A percentile compares a stretch with the other conserved stretches of the same genome.
Conservation (phyloP, 306 rosid genomes). For the Vicia faba region DNA sequence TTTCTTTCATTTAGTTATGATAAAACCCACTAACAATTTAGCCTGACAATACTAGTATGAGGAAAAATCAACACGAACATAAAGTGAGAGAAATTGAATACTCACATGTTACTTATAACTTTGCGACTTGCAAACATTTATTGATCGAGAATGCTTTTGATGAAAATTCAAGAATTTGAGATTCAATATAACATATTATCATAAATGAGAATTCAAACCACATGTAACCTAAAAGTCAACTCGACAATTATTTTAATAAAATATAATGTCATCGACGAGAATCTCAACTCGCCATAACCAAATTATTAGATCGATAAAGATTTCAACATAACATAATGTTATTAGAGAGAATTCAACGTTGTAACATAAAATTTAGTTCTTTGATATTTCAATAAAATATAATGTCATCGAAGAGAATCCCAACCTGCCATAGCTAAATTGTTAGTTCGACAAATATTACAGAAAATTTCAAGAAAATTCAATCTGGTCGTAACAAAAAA, state of each 20-base stretch:
- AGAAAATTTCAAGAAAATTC: too few species aligned
- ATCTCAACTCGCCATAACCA: not conserved
- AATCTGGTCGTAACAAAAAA: not conserved
- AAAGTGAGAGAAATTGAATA: too few species aligned
- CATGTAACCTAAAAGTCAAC: not conserved
- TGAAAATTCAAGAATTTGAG: too few species aligned
- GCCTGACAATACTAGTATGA: too few species aligned
- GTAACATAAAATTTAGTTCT: not conserved
- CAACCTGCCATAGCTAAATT: not conserved
- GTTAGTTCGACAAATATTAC: not conserved
- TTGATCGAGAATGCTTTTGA: too few species aligned
- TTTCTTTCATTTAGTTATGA: too few species aligned
- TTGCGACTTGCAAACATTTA: too few species aligned
- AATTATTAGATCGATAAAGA: not conserved
- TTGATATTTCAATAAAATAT: not conserved
- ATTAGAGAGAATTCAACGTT: not conserved
- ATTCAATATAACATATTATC: too few species aligned
- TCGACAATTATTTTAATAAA: not conserved
- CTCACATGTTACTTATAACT: too few species aligned
- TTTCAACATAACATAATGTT: not conserved
- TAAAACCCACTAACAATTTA: too few species aligned
- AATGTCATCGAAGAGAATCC: not conserved
- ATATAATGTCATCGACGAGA: not conserved
- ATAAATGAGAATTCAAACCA: too few species aligned
- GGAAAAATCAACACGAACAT: too few species aligned